These are phyloP conservation scores for Nakazawaea anatomiae DNA, from an alignment of 805 yeast species.

Conservation along the genomic window DNA sequence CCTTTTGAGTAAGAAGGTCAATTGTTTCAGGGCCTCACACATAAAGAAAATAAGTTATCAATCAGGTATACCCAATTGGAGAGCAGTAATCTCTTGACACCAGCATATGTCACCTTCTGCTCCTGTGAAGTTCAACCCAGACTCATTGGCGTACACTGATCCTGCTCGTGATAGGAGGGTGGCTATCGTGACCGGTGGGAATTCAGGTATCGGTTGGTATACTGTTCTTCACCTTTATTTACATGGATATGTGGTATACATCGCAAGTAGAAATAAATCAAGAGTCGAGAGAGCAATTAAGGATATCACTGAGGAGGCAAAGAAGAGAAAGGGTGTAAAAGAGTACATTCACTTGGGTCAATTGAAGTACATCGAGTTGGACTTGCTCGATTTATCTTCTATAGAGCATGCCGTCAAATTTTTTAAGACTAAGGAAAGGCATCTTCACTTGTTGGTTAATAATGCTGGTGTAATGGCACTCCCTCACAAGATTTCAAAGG, in stretches of 20 bases:
- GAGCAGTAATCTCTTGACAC: too few species aligned
- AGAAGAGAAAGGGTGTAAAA: conserved; percentile 18
- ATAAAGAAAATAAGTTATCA: too few species aligned
- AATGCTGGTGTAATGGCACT: conserved; percentile 80
- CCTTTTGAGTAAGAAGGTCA: background rate
- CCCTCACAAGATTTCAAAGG: conserved; percentile 60
- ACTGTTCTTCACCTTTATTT: conserved; percentile 69
- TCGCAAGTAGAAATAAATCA: conserved; percentile 62
- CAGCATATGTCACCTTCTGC: conserved; percentile 8
- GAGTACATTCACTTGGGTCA: conserved; percentile 37
- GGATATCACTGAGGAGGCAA: conserved; percentile 52
- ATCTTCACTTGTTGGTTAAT: conserved; percentile 58
- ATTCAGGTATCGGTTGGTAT: conserved; percentile 74
- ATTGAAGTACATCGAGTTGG: conserved; percentile 46
- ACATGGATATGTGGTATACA: conserved; percentile 72
- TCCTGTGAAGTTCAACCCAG: conserved; percentile 32
- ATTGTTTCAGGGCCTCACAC: too few species aligned
- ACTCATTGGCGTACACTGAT: conserved; percentile 53
- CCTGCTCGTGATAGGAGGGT: conserved; percentile 52
- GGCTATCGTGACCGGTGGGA: conserved; percentile 77
- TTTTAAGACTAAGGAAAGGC: conserved; percentile 39
- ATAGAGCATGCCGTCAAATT: conserved; percentile 44
- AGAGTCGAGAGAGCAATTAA: conserved; percentile 53
- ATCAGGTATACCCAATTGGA: too few species aligned
- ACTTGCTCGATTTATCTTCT: conserved; percentile 41